phyloP scores from a whole-genome alignment of 108 stramenopile genomes.

The Fragilaria radians region DNA sequence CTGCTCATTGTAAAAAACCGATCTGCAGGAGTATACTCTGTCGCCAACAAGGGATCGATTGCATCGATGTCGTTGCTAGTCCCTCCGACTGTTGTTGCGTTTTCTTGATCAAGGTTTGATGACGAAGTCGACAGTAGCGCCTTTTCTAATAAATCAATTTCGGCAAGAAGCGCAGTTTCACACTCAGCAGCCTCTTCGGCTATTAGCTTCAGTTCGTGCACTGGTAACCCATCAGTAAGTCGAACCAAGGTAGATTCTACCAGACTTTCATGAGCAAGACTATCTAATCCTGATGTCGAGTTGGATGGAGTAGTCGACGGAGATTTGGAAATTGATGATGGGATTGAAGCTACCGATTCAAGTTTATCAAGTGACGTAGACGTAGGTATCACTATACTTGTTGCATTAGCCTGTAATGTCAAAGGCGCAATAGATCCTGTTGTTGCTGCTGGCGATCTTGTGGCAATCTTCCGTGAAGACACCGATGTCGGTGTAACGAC shows the following conservation, averaged over 20 bases:
- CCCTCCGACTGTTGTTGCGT: conserved; percentile 14
- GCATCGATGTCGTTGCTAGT: conserved; percentile 9
- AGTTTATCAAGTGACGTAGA: too few species aligned
- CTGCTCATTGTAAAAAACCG: conserved; percentile 66
- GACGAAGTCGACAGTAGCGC: conserved; percentile 18
- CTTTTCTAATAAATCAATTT: conserved; percentile 46
- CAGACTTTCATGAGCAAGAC: conserved; percentile 19
- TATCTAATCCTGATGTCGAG: too few species aligned
- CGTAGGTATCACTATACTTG: too few species aligned
- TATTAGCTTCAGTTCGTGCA: conserved; percentile 52
- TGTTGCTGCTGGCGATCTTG: too few species aligned
- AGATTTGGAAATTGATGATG: too few species aligned
- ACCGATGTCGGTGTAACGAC: too few species aligned
- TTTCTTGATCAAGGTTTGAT: conserved; percentile 14
- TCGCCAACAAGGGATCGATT: conserved; percentile 41
- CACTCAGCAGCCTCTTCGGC: conserved; percentile 54
- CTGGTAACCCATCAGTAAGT: conserved; percentile 59
- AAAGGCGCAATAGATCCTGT: too few species aligned
- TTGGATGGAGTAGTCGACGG: too few species aligned
- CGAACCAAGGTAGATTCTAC: conserved; percentile 40
- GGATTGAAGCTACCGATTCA: too few species aligned
- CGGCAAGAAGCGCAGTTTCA: conserved; percentile 55
- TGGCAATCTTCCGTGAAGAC: too few species aligned
- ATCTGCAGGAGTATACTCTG: conserved; percentile 67
- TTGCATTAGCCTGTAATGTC: too few species aligned